Base-by-base conservation (phyloP, 495 filamentous ascomycete genomes). In the Hyaloscypha variabilis region DNA sequence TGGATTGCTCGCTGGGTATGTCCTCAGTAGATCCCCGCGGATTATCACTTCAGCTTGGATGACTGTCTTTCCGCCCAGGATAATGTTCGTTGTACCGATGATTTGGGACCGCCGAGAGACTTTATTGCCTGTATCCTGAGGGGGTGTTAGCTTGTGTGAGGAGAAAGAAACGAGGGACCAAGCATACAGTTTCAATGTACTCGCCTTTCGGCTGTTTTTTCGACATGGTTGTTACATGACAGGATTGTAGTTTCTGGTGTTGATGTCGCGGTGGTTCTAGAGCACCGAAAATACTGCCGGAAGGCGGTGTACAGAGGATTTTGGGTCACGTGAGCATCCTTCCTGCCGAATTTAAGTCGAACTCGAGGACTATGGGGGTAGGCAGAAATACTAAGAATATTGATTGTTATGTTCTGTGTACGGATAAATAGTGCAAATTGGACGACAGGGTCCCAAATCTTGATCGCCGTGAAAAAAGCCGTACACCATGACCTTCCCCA, bases 41-140 rank as follows among this genome's bases (percentile, higher is more conserved):
- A 99, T 93, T 71, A 92, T 90, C 68, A 90, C 94, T 71, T 96
- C 91, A 62, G 92, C 88, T 78, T 93, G 89, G 73, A 99, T 96
- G 69, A 97, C 91, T 11, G 92, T 95, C 77, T 94, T 96, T 63
- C 95, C 95, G 69, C 92, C 94, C 17, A 99, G 91, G 77, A 97
- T 96, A 76, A 99, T 97, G 79, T 98, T 94, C 65, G 94, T 92
- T 28, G 93, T 96, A 72, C 95, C 95, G 75, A 96, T 88, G 68
- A 99, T 90, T 71, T 89, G 87, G 58, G 90, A 88, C 58, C 91
- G 91, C 70, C 95, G 92, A 39, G 94, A 94, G 69, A 99, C 94
- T 82, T 97, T 97, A 84, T 99, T 99, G 67, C 95, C 95, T 29
- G 93, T 97, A 79, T 97, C 93, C 92, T 96, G 28, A 26, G 31